Percentiles rank a stretch among this genome's conserved stretches.
Conservation (phyloP, 2,329 filamentous ascomycete species). For the Didymella segeticola region DNA sequence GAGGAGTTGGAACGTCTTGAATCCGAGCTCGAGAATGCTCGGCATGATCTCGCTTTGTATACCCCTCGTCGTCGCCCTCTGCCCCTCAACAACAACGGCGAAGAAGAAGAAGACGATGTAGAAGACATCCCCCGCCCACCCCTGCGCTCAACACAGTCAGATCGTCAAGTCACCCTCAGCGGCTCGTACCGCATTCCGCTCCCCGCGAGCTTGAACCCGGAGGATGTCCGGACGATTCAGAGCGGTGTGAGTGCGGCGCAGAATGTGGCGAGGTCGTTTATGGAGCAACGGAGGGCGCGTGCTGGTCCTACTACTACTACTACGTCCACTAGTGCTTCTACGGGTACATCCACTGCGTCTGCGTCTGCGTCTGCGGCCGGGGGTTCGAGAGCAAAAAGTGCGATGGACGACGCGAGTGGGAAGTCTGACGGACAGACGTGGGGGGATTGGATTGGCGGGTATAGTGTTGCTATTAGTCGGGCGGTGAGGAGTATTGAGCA, state of each 20-base stretch:
- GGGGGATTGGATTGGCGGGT: slow-evolving; percentile 49
- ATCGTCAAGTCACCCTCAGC: slow-evolving; percentile 43
- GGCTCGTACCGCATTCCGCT: slow-evolving; percentile 48
- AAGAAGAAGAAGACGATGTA: slow-evolving; percentile 26
- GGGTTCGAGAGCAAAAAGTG: neutral
- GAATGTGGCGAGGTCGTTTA: slow-evolving; percentile 41
- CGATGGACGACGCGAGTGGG: neutral
- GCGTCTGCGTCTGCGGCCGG: neutral
- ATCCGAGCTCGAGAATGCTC: slow-evolving; percentile 41
- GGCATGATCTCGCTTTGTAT: slow-evolving; percentile 39
- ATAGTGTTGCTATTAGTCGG: slow-evolving; percentile 45
- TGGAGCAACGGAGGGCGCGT: slow-evolving; percentile 36
- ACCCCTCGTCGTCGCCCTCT: neutral
- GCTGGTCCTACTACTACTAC: too few species aligned
- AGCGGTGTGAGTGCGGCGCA: slow-evolving; percentile 44
- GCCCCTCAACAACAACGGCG: slow-evolving; percentile 4
- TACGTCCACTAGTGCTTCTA: too few species aligned
- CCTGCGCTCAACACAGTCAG: too few species aligned
- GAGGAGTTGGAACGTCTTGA: slow-evolving; percentile 43
- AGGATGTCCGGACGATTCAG: slow-evolving; percentile 45
- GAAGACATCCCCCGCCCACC: slow-evolving; percentile 45
- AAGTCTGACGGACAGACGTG: too few species aligned
- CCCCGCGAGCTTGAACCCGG: slow-evolving; percentile 38
- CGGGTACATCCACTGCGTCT: too few species aligned
- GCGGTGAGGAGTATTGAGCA: slow-evolving; percentile 48